These are phyloP conservation scores for Elsinoe fawcettii DNA, from an alignment of 2,329 filamentous ascomycete genomes.

Conservation along the genomic window DNA sequence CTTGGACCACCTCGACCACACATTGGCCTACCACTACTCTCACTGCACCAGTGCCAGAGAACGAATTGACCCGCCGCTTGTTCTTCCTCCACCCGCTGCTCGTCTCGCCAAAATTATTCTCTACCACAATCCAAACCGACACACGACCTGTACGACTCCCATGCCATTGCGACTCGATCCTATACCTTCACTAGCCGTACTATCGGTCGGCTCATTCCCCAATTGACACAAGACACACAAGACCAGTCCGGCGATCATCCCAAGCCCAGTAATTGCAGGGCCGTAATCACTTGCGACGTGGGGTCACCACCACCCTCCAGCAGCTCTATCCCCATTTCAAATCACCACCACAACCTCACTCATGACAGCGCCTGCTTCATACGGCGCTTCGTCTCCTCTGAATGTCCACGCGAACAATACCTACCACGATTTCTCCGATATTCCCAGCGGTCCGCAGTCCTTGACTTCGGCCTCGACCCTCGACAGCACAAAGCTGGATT, in stretches of 20 bases:
- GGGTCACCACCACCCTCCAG: constrained; percentile 7
- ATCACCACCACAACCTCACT: background rate
- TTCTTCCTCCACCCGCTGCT: background rate
- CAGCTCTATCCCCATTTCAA: background rate
- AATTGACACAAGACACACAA: background rate
- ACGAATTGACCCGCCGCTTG: background rate
- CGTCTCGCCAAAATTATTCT: constrained; percentile 2
- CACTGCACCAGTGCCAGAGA: too few relatives aligned
- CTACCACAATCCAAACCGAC: background rate
- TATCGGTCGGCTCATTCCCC: background rate
- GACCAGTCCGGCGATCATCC: background rate
- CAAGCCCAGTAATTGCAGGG: constrained; percentile 3
- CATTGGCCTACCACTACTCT: background rate
- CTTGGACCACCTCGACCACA: constrained; percentile 8
- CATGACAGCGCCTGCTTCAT: constrained; percentile 8
- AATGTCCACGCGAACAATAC: constrained; percentile 9
- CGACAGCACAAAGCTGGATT: constrained; percentile 45
- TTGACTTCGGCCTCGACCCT: constrained; percentile 37
- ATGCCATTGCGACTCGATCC: constrained; percentile 3
- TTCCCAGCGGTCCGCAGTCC: constrained; percentile 34
- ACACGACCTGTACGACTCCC: background rate
- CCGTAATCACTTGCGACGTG: constrained; percentile 8
- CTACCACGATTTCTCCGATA: constrained; percentile 20
- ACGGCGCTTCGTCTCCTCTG: constrained; percentile 12
- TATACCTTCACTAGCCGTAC: constrained; percentile 10